phyloP scores from a whole-genome alignment of 768 basidiomycete species.

The Tylopilus subfusipes region DNA sequence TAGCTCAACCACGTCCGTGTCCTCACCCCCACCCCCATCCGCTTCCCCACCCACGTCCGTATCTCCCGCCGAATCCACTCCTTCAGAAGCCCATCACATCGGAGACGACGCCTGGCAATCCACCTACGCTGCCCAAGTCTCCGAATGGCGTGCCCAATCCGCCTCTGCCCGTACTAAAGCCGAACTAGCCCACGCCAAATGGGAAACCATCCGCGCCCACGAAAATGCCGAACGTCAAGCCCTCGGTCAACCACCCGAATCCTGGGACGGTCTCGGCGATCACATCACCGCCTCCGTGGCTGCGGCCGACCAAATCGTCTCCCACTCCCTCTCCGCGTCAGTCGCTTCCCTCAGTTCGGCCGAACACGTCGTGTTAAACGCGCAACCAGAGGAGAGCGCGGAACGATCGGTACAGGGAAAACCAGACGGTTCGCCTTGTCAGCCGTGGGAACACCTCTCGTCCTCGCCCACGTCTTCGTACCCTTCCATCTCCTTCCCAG shows the following conservation, averaged over 20 bases:
- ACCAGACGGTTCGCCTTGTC: conserved; percentile 34
- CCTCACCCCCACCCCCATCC: background rate
- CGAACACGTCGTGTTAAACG: conserved; percentile 19
- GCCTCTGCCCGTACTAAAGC: conserved; percentile 72
- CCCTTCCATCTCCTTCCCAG: conserved; percentile 78
- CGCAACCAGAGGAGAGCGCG: conserved; percentile 27
- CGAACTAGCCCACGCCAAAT: conserved; percentile 66
- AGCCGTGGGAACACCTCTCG: conserved; percentile 75
- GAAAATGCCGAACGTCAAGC: conserved; percentile 45
- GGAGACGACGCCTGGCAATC: conserved; percentile 56
- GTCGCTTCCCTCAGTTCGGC: conserved; percentile 18
- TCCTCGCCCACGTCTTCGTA: conserved; percentile 59
- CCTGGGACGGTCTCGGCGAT: conserved; percentile 24
- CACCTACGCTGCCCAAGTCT: conserved; percentile 66
- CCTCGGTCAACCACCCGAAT: conserved; percentile 20
- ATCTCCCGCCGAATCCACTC: background rate
- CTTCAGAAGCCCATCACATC: background rate
- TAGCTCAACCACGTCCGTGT: conserved; percentile 1
- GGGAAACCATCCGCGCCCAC: conserved; percentile 57
- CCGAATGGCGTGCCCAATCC: conserved; percentile 68
- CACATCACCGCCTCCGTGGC: conserved; percentile 23
- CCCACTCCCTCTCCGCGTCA: conserved; percentile 19
- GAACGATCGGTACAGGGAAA: conserved; percentile 2
- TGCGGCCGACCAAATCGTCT: conserved; percentile 17
- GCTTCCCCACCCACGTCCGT: background rate